Base-by-base conservation (phyloP, 2,329 filamentous ascomycete genomes). In the Mollisiaceae sp. region DNA sequence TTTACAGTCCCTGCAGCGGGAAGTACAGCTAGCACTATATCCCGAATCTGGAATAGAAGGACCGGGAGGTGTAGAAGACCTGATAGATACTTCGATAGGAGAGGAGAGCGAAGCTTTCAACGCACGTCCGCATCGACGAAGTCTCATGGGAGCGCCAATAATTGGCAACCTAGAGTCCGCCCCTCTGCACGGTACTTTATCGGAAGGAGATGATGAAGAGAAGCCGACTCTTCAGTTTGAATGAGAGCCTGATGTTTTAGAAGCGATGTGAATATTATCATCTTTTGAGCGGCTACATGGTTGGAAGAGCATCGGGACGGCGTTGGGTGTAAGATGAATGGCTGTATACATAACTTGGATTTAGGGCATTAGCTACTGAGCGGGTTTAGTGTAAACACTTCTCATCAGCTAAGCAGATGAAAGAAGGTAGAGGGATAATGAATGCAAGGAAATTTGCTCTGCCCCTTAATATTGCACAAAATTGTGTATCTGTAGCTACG, bases 31-130 rank as follows among this genome's bases (percentile, higher is more conserved):
- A 38, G 74, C 74, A 8, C 68, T 75, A 3, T 72, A 77, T 32
- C 76, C 77, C 38, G 70, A 74, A 24, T 72, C 65, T 20, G 71
- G 64, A 11, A 69, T 76, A 20, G 70, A 72, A 58, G 70, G 67
- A 18, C 66, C 70, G n/a, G 67, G 65, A 39, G 62, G 65, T 76
- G 57, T 73, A 71, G 78, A 70, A 67, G 74, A 67, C 68, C 67
- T 65, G 65, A 75, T 60, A 66, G 75, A 67, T 67, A 75, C 60
- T 65, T 76, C 72, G 2, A 79, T 83, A 56, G 82, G 82, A 32
- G 82, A 83, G 56, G 81, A 82, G 65, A 87, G 83, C 66, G 86
- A 89, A 74, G 82, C 84, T 22, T 78, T 89, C 24, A 83, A 85
- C 59, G 77, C 79, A 58, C 80, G 82, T 32, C 80, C 79, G 62